Base-by-base conservation (phyloP, 148 eudicot species). In the Tetragonia tetragonoides region DNA sequence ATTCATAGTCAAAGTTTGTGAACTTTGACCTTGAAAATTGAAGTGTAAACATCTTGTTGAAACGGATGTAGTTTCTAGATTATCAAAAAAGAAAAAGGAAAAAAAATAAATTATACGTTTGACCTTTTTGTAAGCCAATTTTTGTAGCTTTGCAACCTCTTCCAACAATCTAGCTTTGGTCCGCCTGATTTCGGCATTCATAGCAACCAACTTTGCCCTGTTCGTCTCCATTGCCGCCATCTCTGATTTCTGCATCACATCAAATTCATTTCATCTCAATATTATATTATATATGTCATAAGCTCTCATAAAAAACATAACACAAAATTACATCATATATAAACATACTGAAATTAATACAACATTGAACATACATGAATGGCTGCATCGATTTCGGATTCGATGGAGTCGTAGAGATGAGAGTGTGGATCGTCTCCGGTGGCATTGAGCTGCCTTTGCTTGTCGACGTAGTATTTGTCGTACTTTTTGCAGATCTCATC, bases 401-500 rank as follows among this genome's bases (percentile, higher is more conserved):
- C 97, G 6, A 95, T 81, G 71, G 90, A n/a, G 73, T 90, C 84
- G 75, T 91, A 95, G 46, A 95, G 92, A 79, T 87, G 89, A 39
- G 93, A 88, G 67, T 91, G 93, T 56, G 97, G 89, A 21, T 95
- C 99, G 24, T 91, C 93, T 66, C 90, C 92, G 73, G 86, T 10
- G 61, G 84, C 81, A 76, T 87, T 86, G 83, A 84, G 88, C 54
- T 95, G 93, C 74, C 90, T 77, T 41, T 82, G 94, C 76, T 85
- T 89, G 10, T 88, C 97, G 49, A 93, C 74, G 80, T 95, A 97
- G 86, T 93, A 93, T 70, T 89, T 95, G 73, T 95, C 97, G 72
- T 93, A 95, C 68, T 93, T 95, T 75, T 95, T 89, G 87, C 99
- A 93, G 80, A 95, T 95, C 80, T 91, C 85, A 68, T 93, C 97